These are phyloP conservation scores for Shiraia bambusicola DNA, from an alignment of 2,329 filamentous ascomycete species.

Conservation along the genomic window DNA sequence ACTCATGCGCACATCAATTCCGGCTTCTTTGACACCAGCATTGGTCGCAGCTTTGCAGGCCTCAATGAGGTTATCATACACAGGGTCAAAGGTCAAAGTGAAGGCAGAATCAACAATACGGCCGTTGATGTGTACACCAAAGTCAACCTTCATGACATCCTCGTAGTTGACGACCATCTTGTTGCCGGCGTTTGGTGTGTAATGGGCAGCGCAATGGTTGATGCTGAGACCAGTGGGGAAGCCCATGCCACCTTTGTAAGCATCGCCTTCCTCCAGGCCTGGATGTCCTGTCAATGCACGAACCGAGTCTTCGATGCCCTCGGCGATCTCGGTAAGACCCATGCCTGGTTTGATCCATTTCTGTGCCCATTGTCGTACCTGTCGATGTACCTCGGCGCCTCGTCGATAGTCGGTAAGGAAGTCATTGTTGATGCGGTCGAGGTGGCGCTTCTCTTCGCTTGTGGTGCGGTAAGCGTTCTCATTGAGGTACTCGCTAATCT, in stretches of 20 bases:
- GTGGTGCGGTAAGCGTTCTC: slow-evolving; percentile 80
- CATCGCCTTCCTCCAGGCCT: slow-evolving; percentile 76
- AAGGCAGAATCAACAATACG: slow-evolving; percentile 72
- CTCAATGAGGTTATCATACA: slow-evolving; percentile 66
- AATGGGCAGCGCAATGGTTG: slow-evolving; percentile 85
- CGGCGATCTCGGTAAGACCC: slow-evolving; percentile 76
- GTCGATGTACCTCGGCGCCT: slow-evolving; percentile 84
- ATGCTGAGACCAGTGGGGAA: slow-evolving; percentile 83
- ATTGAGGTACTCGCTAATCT: slow-evolving; percentile 75
- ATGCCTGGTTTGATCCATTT: slow-evolving; percentile 79
- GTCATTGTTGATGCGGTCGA: slow-evolving; percentile 77
- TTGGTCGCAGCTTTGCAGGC: slow-evolving; percentile 70
- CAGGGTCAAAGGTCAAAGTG: slow-evolving; percentile 67
- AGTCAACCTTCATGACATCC: slow-evolving; percentile 74
- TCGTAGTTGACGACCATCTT: slow-evolving; percentile 67
- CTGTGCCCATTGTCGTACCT: slow-evolving; percentile 81
- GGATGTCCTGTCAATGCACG: slow-evolving; percentile 74
- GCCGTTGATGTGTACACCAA: slow-evolving; percentile 70
- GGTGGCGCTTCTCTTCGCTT: slow-evolving; percentile 78
- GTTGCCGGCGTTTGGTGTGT: slow-evolving; percentile 83
- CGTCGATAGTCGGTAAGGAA: slow-evolving; percentile 80
- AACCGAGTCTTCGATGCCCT: slow-evolving; percentile 83
- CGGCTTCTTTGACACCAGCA: slow-evolving; percentile 80
- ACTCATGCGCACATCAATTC: slow-evolving; percentile 85
- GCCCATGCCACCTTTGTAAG: slow-evolving; percentile 76